Evolutionary conservation across 345 rosid genomes (phyloP), one percentile per base, ranked within the genome.

Genomic region (Linum usitatissimum): DNA sequence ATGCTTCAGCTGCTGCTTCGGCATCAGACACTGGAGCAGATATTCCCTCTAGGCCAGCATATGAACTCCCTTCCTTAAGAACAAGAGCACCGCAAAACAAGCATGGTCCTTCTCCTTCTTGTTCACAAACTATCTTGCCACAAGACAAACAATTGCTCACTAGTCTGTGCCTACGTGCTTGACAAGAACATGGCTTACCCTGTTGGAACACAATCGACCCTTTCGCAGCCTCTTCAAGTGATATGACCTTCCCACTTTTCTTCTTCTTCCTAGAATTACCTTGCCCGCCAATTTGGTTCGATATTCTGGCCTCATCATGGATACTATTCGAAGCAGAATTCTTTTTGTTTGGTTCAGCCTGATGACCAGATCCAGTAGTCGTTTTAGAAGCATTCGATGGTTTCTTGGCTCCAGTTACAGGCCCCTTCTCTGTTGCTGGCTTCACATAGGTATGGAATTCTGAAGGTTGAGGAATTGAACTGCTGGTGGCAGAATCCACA

Each of bases 71-170:
- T 74, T 91, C 96, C 79, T 73, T 91, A 19, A 91, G 71, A 63
- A 88, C 97, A 63, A 91, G 94, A 21, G 94, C 86, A 65, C 97
- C 90, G 2, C 95, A 93, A 61, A 86, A 90, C 62, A 69, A 77
- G 72, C 97, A 92, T 51, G 91, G 96, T 61, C 99, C 97, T 76
- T 93, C 92, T 57, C 99, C 97, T 74, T 90, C 94, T 79, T 93
- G 99, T 71, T 93, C 97, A 38, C 97, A 93, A 55, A 90, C 94
- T 54, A 93, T 86, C 79, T 90, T 93, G 60, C 99, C 99, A 75
- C 99, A 93, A 5, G 97, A 90, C 70, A 93, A 79, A 68, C 99
- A 93, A 79, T 93, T 93, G 88, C 96, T 83, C 56, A 93, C 79
- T 76, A 90, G 66, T 57, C 64, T 75, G 72, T 93, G 99, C 60